A percentile compares a stretch with the other conserved stretches of the same genome.
phyloP scores from a whole-genome alignment of 306 rosid species.

The Mimosa pudica region DNA sequence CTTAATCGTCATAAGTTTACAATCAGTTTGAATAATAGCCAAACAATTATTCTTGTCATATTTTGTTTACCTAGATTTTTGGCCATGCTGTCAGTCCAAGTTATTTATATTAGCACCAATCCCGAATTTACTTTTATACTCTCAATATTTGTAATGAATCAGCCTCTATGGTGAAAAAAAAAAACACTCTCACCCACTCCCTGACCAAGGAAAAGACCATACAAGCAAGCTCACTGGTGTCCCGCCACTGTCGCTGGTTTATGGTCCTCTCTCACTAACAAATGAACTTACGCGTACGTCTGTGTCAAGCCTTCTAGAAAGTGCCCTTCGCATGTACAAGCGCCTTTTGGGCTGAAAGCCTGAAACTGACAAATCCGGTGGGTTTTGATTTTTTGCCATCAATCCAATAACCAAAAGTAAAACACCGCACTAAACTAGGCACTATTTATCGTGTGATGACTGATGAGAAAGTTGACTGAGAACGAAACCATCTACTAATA shows the following conservation, averaged over 20 bases:
- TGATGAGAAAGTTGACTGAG: background rate
- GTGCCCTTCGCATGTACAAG: background rate
- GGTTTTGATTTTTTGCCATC: background rate
- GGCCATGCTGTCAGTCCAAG: too few species aligned
- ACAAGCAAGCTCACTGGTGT: background rate
- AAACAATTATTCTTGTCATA: too few species aligned
- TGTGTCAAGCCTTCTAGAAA: background rate
- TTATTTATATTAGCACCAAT: too few species aligned
- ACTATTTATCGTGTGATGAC: background rate
- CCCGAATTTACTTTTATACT: background rate
- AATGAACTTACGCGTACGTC: background rate
- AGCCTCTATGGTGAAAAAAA: too few species aligned
- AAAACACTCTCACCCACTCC: background rate
- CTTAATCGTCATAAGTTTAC: too few species aligned
- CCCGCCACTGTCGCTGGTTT: background rate
- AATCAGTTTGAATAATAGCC: too few species aligned
- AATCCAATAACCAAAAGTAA: background rate
- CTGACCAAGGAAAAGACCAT: background rate
- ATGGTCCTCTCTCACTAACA: background rate
- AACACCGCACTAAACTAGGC: background rate
- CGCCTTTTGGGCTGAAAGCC: background rate
- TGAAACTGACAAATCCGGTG: background rate
- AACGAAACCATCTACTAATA: background rate
- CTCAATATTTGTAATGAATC: background rate
- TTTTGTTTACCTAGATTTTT: too few species aligned